Percentiles rank a stretch among this genome's conserved stretches.
Conservation (phyloP, 176 grass and related monocot genomes). For the Carex littledalei region DNA sequence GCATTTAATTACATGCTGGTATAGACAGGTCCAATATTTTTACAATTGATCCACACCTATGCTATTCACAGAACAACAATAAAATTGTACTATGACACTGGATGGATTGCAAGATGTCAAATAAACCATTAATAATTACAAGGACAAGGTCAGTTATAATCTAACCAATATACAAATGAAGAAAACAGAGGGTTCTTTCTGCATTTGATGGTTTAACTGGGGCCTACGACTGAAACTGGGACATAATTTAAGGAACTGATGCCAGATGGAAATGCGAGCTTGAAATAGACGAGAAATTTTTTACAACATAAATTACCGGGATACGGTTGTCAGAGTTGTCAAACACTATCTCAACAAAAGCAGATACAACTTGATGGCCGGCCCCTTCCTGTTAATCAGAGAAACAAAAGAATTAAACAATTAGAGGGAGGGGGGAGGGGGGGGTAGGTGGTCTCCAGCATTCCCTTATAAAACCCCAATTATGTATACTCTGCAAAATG, state of each 20-base stretch:
- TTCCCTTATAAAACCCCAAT: not conserved
- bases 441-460: not conserved
- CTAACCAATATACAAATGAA: not conserved
- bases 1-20: slow-evolving; percentile 9
- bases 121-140: slow-evolving; percentile 4
- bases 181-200: not conserved
- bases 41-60: slow-evolving; percentile 3
- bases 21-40: not conserved
- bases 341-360: slow-evolving; percentile 98
- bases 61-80: not conserved
- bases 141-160: not conserved
- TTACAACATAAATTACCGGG: slow-evolving; percentile 56
- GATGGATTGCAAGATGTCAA: slow-evolving; percentile 1
- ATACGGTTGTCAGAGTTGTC: slow-evolving; percentile 98
- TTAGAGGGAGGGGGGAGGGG: not conserved
- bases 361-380: slow-evolving; percentile 95
- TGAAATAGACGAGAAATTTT: not conserved
- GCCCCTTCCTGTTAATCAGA: slow-evolving; percentile 78
- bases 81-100: not conserved
- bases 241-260: not conserved
- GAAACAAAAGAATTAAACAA: not conserved
- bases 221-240: not conserved
- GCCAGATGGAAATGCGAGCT: not conserved
- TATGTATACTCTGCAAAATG: not conserved
- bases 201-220: not conserved